phyloP scores from a whole-genome alignment of 805 yeast species.

The Metschnikowia anglica region DNA sequence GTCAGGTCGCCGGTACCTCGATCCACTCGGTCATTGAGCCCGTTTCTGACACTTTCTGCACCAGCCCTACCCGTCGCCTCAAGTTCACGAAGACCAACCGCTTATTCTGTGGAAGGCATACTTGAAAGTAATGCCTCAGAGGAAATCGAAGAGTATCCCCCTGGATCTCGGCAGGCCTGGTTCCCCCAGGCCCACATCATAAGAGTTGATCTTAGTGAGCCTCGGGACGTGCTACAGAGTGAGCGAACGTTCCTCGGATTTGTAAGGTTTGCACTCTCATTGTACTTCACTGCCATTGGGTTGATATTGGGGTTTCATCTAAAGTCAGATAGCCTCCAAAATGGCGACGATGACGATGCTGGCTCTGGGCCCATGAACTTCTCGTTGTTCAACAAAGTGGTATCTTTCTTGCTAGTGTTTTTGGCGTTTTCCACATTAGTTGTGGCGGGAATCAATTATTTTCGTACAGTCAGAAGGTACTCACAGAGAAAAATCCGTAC shows the following conservation, averaged over 20 bases:
- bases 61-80: background rate
- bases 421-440: slow-evolving; percentile 40
- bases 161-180: slow-evolving; percentile 6
- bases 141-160: slow-evolving; percentile 2
- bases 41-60: background rate
- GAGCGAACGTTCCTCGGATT: slow-evolving; percentile 54
- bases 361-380: background rate
- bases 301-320: slow-evolving; percentile 46
- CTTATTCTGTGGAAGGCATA: slow-evolving; percentile 1
- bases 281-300: slow-evolving; percentile 48
- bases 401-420: slow-evolving; percentile 38
- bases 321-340: slow-evolving; percentile 18
- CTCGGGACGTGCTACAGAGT: slow-evolving; percentile 53
- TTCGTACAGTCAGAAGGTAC: slow-evolving; percentile 44
- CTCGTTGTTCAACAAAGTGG: slow-evolving; percentile 18
- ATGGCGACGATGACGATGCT: background rate
- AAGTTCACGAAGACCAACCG: background rate
- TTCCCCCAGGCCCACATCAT: slow-evolving; percentile 16
- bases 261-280: slow-evolving; percentile 45
- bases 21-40: background rate
- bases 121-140: background rate
- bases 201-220: slow-evolving; percentile 34
- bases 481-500: slow-evolving; percentile 42
- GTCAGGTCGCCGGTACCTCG: too few relatives aligned
- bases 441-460: slow-evolving; percentile 43